phyloP scores from a whole-genome alignment of 2,329 filamentous ascomycete species.

The Tolypocladium tundrense region DNA sequence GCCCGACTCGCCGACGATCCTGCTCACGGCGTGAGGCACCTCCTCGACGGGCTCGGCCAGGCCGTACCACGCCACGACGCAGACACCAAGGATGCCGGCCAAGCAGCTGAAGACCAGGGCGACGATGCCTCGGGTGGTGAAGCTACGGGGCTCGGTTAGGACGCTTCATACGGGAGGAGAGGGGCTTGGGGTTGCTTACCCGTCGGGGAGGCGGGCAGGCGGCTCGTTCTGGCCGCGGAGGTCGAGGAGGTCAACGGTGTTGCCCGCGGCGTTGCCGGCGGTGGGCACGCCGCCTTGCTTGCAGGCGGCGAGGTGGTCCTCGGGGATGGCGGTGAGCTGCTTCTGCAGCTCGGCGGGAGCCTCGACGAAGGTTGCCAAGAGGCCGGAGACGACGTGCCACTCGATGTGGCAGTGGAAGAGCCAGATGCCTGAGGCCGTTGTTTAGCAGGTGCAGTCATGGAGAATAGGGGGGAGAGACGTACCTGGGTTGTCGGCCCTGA shows the following conservation, averaged over 20 bases:
- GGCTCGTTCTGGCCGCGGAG: conserved; percentile 49
- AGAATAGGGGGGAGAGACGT: conserved; percentile 9
- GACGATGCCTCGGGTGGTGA: conserved; percentile 60
- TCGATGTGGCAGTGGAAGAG: conserved; percentile 75
- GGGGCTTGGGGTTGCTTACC: conserved; percentile 29
- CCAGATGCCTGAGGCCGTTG: conserved; percentile 40
- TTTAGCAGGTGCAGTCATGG: conserved; percentile 6
- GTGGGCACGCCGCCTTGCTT: conserved; percentile 36
- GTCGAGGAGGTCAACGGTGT: conserved; percentile 53
- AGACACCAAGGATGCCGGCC: conserved; percentile 58
- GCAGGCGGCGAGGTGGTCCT: conserved; percentile 49
- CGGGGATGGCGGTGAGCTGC: conserved; percentile 45
- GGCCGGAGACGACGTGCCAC: conserved; percentile 62
- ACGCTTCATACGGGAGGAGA: neutral
- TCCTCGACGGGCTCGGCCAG: conserved; percentile 9
- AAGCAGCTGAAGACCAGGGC: conserved; percentile 65
- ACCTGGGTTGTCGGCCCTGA: conserved; percentile 57
- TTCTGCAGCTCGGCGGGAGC: conserved; percentile 53
- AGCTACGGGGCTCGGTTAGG: conserved; percentile 24
- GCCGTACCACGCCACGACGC: conserved; percentile 57
- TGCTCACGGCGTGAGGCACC: conserved; percentile 2
- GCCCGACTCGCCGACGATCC: conserved; percentile 3
- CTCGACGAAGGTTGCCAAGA: conserved; percentile 55
- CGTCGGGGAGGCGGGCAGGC: conserved; percentile 48
- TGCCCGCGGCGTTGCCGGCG: conserved; percentile 65